Evolutionary conservation across 106 monocot species (phyloP), one percentile per base, ranked within the genome.

Genomic region (Dendrobium catenatum): DNA sequence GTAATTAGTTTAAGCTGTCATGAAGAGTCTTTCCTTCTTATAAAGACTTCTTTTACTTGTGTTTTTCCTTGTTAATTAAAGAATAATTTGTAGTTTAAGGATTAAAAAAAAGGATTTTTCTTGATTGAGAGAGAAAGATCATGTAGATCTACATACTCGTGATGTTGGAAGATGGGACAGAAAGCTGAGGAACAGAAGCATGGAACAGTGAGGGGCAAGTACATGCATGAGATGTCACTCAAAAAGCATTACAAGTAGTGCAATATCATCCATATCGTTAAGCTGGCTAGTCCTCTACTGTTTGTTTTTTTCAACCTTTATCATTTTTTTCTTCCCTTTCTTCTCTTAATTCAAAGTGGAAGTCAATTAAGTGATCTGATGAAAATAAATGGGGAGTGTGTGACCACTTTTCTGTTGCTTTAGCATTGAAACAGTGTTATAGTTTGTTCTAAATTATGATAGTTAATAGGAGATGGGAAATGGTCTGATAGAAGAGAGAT

Each of bases 171-270:
- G 88, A 91, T 91, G 88, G 84, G 91, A 86, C 86, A 86, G 80
- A 86, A 88, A 88, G 88, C 77, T 86, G 86, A 84, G 81, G 81
- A 91, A 91, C 86, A 82, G 88, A 86, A 91, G 82, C 46, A 79
- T 80, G 77, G 77, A 73, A 85, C 78, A 83, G 85, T 80, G 31
- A 72, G 43, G 61, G 51, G 61, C 26, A 81, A 78, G 85, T 87
- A 90, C 74, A 74, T 74, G 43, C n/a, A 74, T 74, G 42, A 74
- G 74, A 44, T 42, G 74, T 43, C 20, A 74, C n/a, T 43, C 1
- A 74, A 42, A 74, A 44, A 74, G 42, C 74, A 42, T 74, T 44
- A 19, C 18, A 74, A 74, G 43, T 8, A 20, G 5, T 73, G 17
- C 42, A 19, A 37, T 44, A 43, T 42, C 19, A n/a, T 43, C 5